Evolutionary conservation across 768 basidiomycete genomes (phyloP), one percentile per base, ranked within the genome.

Genomic region (Russula sp.): DNA sequence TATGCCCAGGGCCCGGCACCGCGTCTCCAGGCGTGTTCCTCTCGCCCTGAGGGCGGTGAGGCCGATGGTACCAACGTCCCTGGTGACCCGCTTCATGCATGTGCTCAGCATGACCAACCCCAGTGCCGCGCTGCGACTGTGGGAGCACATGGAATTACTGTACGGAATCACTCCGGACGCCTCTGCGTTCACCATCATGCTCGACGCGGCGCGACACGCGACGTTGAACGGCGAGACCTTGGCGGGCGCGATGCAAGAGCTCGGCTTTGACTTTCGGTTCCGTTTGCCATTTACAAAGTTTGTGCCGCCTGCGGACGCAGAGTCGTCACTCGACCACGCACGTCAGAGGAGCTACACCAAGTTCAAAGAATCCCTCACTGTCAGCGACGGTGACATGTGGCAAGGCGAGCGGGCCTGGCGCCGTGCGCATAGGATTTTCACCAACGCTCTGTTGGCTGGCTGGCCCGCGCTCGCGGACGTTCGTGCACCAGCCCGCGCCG

Each of bases 121-220:
- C 0, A 87, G 88, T 65, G 73, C 79, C 7, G 78, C 86, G 4
- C 85, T 88, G 70, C 73, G 73, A 46, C 67, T 91, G 1, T 93
- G 88, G 86, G 83, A 86, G n/a, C 72, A 83, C 29, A 81, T 90
- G 73, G 74, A 74, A 4, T 67, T 71, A 0, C 70, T 91, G 3
- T 93, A 87, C 70, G 77, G 75, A 5, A 74, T 85, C 0, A 70
- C 74, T 3, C 86, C 85, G 0, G 81, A 87, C 49, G 70, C 77
- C 18, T 70, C 72, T 53, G 82, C 86, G 35, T 79, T 93, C 56
- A 76, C 77, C 47, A 75, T 85, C 56, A 68, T 93, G 11, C 77
- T 92, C 51, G 79, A 83, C 56, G 76, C 83, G 1, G 84, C 86
- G 1, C 75, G 84, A 3, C 73, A 79, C 18, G 81, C 83, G 5